Evolutionary conservation across 2,329 filamentous ascomycete genomes (phyloP).

Genomic region (Botrytis medusae): DNA sequence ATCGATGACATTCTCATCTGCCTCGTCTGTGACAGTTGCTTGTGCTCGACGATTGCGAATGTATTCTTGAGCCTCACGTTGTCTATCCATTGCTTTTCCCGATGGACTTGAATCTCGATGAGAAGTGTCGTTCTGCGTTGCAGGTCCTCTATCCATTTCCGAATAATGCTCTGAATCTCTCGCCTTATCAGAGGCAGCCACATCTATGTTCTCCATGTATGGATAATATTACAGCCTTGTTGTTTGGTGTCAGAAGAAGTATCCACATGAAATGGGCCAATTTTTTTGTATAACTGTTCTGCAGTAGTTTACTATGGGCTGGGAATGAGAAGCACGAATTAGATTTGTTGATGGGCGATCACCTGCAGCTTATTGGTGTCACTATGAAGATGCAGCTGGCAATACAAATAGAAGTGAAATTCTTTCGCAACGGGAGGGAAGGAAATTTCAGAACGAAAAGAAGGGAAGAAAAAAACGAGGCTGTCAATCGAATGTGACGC

Average conservation of each 20-base stretch:
- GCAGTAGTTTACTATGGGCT: conserved; percentile 20
- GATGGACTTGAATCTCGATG: conserved; percentile 14
- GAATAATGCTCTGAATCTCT: conserved; percentile 14
- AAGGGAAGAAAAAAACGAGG: conserved; percentile 20
- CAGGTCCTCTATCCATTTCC: conserved; percentile 17
- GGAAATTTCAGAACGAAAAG: not conserved
- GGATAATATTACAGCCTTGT: conserved; percentile 19
- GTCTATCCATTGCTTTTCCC: conserved; percentile 22
- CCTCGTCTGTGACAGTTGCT: conserved; percentile 15
- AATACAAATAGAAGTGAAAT: conserved; percentile 13
- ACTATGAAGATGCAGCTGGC: conserved; percentile 16
- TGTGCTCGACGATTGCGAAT: conserved; percentile 23
- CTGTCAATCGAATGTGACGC: conserved; percentile 19
- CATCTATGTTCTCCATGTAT: conserved; percentile 23
- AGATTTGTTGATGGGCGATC: conserved; percentile 1
- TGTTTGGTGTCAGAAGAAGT: not conserved
- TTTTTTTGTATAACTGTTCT: conserved; percentile 14
- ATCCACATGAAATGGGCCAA: conserved; percentile 10
- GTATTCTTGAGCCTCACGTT: conserved; percentile 22
- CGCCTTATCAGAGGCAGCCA: conserved; percentile 21
- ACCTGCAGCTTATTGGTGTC: conserved; percentile 19
- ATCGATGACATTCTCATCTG: conserved; percentile 18
- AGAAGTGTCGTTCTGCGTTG: conserved; percentile 14
- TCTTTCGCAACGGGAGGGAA: not conserved
- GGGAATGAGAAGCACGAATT: not conserved